Evolutionary conservation across 2,329 filamentous ascomycete species (phyloP).

Genomic region (Bimuria novae-zelandiae): DNA sequence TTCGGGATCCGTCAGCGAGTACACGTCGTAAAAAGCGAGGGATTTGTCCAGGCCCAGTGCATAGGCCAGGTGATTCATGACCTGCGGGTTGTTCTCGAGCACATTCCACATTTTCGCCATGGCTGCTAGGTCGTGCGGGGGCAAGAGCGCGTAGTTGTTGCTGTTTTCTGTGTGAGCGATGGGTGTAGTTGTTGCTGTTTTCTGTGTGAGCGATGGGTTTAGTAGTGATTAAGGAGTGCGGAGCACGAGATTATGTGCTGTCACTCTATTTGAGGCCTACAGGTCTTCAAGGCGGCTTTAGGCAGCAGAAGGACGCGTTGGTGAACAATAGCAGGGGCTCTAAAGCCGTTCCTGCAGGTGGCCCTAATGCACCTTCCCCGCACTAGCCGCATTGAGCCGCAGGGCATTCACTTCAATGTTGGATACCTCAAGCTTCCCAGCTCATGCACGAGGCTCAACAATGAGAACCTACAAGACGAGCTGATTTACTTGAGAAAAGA

Average conservation of each 20-base stretch:
- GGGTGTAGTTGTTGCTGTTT: too few species aligned
- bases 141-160: too few species aligned
- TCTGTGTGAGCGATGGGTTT: neutral
- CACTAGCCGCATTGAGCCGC: conserved; percentile 15
- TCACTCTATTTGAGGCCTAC: too few species aligned
- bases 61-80: conserved; percentile 56
- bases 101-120: conserved; percentile 37
- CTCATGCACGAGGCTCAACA: neutral
- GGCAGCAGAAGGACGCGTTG: too few species aligned
- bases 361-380: too few species aligned
- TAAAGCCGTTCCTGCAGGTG: too few species aligned
- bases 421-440: neutral
- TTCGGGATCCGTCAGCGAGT: conserved; percentile 57
- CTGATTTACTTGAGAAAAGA: neutral
- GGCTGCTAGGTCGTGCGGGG: too few species aligned
- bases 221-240: neutral
- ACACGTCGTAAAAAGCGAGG: conserved; percentile 60
- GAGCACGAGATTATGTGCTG: neutral
- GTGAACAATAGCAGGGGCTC: too few species aligned
- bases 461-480: neutral
- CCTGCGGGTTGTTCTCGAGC: conserved; percentile 59
- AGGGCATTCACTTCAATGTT: conserved; percentile 10
- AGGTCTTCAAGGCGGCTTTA: too few species aligned
- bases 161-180: too few species aligned
- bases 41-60: conserved; percentile 53